Base-by-base conservation (phyloP, 371 early-diverging fungal genomes). In the Mortierella sp. region DNA sequence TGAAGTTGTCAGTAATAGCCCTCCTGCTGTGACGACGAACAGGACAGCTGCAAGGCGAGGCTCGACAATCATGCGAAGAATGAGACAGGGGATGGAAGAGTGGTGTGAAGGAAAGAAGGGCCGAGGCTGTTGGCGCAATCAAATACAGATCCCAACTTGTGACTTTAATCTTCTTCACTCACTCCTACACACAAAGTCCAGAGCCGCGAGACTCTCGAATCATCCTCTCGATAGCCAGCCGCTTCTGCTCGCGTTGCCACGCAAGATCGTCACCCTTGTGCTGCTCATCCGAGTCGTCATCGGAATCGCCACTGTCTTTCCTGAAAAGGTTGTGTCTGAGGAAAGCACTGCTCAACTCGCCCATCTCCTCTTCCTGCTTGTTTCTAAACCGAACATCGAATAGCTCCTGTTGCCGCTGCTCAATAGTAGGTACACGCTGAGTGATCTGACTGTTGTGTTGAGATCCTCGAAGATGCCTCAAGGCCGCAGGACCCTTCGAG, bases 151-250 rank as follows among this genome's bases (percentile, higher is more conserved):
- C n/a, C n/a, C n/a, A n/a, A n/a, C n/a, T n/a, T n/a, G n/a, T n/a
- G n/a, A n/a, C n/a, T 0, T 43, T 57, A 25, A 41, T 59, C 29
- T 62, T 62, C 31, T 34, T 34, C 34, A 34, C 10, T 34, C 34
- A 34, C 10, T 34, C 10, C 10, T 52, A 9, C 48, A 16, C 12
- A 54, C 50, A 63, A 67, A 67, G 45, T 56, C 44, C 5, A 68
- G 51, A n/a, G n/a, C n/a, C n/a, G n/a, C n/a, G n/a, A n/a, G n/a
- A 74, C 8, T 60, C 67, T 16, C 68, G 68, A 25, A 74, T 67
- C 64, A 67, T 63, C 46, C 54, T 58, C 57, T 74, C 74, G 41
- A 74, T 63, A 29, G 39, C 74, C 34, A 49, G 53, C 16, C 67
- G 58, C 60, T 67, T 67, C 45, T 73, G 43, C 21, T 73, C 64